A percentile compares a stretch with the other conserved stretches of the same genome.
Conservation (phyloP, 768 basidiomycete species). For the Kwoniella dejecticola region DNA sequence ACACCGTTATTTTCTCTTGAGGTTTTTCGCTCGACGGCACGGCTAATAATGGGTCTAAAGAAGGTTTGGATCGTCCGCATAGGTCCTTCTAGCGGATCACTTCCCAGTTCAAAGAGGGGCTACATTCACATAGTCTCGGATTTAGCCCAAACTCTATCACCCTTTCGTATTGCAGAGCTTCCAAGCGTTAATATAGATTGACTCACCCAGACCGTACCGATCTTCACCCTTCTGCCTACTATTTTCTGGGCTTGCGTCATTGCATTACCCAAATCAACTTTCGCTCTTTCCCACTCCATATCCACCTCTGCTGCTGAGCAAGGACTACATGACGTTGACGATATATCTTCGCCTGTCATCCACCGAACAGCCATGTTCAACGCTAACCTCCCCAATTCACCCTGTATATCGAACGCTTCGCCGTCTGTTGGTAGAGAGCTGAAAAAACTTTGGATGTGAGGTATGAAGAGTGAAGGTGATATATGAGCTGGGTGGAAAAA, state of each 20-base stretch:
- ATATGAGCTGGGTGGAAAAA: conserved; percentile 48
- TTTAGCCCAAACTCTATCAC: too few species aligned
- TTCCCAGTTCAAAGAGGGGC: conserved; percentile 45
- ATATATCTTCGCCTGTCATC: conserved; percentile 41
- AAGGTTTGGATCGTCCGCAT: conserved; percentile 43
- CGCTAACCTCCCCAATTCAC: conserved; percentile 27
- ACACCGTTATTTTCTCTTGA: too few species aligned
- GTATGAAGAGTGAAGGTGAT: conserved; percentile 34
- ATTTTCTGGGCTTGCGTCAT: conserved; percentile 39
- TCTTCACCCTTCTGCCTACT: conserved; percentile 46
- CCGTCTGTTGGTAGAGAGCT: conserved; percentile 6
- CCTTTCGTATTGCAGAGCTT: too few species aligned
- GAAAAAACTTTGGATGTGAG: conserved; percentile 29
- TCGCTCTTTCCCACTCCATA: conserved; percentile 17
- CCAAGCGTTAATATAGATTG: too few species aligned
- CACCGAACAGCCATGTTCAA: conserved; percentile 43
- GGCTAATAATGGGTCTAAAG: conserved; percentile 37
- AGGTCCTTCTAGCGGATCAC: conserved; percentile 37
- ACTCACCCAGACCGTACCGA: conserved; percentile 50
- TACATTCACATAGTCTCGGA: conserved; percentile 5
- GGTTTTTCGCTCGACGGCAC: conserved; percentile 23
- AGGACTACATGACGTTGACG: not conserved
- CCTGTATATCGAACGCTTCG: conserved; percentile 43
- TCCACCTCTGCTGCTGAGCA: too few species aligned
- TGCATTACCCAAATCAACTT: conserved; percentile 24